Percentiles rank a stretch among this genome's conserved stretches.
phyloP scores from a whole-genome alignment of 2,329 filamentous ascomycete genomes.

The Sclerotinia sclerotiorum region DNA sequence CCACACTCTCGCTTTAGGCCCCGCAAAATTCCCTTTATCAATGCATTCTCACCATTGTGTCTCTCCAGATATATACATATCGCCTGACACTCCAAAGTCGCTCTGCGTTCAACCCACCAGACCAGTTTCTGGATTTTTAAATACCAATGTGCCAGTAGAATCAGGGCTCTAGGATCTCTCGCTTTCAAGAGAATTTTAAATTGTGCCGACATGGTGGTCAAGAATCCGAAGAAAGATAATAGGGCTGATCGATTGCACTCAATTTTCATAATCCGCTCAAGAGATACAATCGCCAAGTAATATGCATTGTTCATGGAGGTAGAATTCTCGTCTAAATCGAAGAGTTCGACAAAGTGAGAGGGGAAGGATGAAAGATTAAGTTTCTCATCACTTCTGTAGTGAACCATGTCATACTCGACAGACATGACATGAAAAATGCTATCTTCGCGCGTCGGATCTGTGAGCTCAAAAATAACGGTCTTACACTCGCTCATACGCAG shows the following conservation, averaged over 20 bases:
- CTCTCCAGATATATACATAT: conserved; percentile 48
- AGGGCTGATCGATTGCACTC: conserved; percentile 44
- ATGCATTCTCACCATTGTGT: conserved; percentile 31
- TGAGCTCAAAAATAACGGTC: conserved; percentile 49
- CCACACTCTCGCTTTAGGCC: conserved; percentile 25
- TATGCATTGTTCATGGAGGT: conserved; percentile 27
- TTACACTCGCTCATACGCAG: conserved; percentile 58
- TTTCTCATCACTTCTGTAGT: neutral
- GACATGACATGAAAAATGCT: conserved; percentile 2
- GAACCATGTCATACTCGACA: neutral
- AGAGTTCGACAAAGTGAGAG: conserved; percentile 26
- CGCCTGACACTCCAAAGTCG: conserved; percentile 50
- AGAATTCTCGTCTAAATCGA: conserved; percentile 23
- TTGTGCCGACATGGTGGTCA: conserved; percentile 46
- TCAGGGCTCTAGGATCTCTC: conserved; percentile 54
- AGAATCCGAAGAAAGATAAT: conserved; percentile 50
- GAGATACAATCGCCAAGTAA: conserved; percentile 12
- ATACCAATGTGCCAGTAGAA: conserved; percentile 58
- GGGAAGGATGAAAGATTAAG: conserved; percentile 2
- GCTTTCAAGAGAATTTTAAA: conserved; percentile 48
- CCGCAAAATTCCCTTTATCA: conserved; percentile 26
- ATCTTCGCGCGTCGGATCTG: conserved; percentile 15
- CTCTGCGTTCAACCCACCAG: conserved; percentile 52
- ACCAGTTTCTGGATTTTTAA: conserved; percentile 46
- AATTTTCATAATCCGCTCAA: conserved; percentile 22